Percentiles rank a stretch among this genome's conserved stretches.
Evolutionary conservation across 345 rosid species (phyloP).

Genomic region (Corchorus capsularis): DNA sequence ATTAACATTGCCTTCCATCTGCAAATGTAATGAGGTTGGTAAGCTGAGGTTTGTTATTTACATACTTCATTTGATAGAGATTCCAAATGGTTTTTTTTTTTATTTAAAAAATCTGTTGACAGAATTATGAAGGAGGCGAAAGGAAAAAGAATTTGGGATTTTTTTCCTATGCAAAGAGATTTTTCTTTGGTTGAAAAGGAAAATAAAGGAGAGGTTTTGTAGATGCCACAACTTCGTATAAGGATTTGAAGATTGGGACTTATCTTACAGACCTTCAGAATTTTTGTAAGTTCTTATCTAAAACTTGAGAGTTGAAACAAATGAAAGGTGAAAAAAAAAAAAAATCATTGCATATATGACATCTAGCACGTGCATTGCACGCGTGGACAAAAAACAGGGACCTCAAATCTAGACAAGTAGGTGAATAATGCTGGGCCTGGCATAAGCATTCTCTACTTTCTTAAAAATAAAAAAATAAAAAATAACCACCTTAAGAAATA

Average conservation of each 20-base stretch:
- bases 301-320: not conserved
- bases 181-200: not conserved
- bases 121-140: not conserved
- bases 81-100: not conserved
- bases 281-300: not conserved
- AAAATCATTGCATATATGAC: not conserved
- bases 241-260: conserved; percentile 2
- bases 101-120: not conserved
- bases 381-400: not conserved
- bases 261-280: not conserved
- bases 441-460: no score
- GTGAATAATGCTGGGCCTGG: no score
- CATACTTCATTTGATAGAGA: conserved; percentile 6
- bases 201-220: not conserved
- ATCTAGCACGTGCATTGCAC: not conserved
- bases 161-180: not conserved
- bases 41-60: conserved; percentile 13
- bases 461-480: no score
- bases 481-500: no score
- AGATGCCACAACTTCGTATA: conserved; percentile 11
- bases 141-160: not conserved
- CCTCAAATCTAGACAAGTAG: not conserved
- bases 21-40: not conserved
- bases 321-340: not conserved
- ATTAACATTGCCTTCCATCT: conserved; percentile 18